These are phyloP conservation scores for Plectosphaerella plurivora DNA, from an alignment of 2,329 filamentous ascomycete genomes.

Conservation along the genomic window DNA sequence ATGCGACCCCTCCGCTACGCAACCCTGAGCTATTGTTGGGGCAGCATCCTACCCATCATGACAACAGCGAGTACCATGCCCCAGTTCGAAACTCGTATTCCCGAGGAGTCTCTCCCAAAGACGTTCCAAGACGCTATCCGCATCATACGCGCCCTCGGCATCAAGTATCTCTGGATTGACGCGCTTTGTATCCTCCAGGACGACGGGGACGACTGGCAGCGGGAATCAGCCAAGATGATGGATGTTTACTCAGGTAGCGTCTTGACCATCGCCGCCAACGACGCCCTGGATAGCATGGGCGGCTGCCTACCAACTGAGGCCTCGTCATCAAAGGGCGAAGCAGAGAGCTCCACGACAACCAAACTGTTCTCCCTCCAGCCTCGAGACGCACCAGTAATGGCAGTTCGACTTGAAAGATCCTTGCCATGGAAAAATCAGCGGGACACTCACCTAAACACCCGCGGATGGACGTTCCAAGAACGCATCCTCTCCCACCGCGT, in stretches of 20 bases:
- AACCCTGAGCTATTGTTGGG: constrained; percentile 11
- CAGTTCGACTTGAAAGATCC: not conserved
- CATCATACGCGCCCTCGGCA: constrained; percentile 7
- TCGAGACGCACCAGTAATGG: not conserved
- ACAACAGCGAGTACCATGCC: not conserved
- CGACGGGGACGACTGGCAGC: constrained; percentile 9
- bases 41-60: not conserved
- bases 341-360: not conserved
- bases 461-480: constrained; percentile 18
- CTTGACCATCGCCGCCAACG: constrained; percentile 9
- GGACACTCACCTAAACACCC: not conserved
- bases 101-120: constrained; percentile 1
- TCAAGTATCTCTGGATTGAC: constrained; percentile 15
- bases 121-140: constrained; percentile 11
- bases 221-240: constrained; percentile 11
- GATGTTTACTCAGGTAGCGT: constrained; percentile 9
- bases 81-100: not conserved
- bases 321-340: not conserved
- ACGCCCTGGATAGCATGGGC: not conserved
- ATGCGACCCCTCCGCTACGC: constrained; percentile 2
- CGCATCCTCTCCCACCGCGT: constrained; percentile 13
- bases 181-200: constrained; percentile 15
- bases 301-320: constrained; percentile 1
- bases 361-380: too few relatives aligned
- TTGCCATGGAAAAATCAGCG: not conserved